A percentile compares a stretch with the other conserved stretches of the same genome.
Conservation (phyloP, 352 stramenopile genomes). For the Globisporangium orthogonon region DNA sequence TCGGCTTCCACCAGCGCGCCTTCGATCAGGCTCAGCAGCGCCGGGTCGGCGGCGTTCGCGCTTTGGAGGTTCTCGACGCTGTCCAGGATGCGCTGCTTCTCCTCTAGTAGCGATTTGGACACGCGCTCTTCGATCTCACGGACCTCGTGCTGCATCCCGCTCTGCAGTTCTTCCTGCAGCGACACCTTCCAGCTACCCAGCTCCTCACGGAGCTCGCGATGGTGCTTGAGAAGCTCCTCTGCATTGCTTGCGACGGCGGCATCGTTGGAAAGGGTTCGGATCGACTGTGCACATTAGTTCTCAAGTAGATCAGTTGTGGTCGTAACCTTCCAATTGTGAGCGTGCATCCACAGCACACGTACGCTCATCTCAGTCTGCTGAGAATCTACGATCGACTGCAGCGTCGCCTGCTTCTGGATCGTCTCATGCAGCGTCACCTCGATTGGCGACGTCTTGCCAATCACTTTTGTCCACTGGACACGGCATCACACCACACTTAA, state of each 20-base stretch:
- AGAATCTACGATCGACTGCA: slow-evolving; percentile 22
- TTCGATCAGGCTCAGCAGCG: slow-evolving; percentile 51
- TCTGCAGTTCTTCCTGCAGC: slow-evolving; percentile 27
- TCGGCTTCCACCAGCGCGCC: slow-evolving; percentile 23
- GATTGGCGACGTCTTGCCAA: slow-evolving; percentile 29
- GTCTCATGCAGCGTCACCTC: slow-evolving; percentile 24
- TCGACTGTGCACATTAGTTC: slow-evolving; percentile 3
- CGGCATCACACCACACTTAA: not conserved
- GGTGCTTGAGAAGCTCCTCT: slow-evolving; percentile 3
- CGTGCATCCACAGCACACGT: slow-evolving; percentile 5
- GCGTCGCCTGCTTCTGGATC: slow-evolving; percentile 21
- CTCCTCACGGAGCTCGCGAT: slow-evolving; percentile 19
- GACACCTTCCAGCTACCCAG: slow-evolving; percentile 22
- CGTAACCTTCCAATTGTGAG: not conserved
- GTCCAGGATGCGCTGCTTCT: slow-evolving; percentile 48
- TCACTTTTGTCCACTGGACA: slow-evolving; percentile 43
- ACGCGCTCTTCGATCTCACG: slow-evolving; percentile 53
- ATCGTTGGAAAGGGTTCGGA: slow-evolving; percentile 7
- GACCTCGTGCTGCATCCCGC: slow-evolving; percentile 42
- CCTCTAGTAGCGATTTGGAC: slow-evolving; percentile 43
- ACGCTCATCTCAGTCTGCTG: slow-evolving; percentile 42
- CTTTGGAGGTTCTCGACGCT: slow-evolving; percentile 42
- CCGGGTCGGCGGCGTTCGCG: slow-evolving; percentile 50
- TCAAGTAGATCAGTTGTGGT: no score
- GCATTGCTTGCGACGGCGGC: not conserved